A percentile compares a stretch with the other conserved stretches of the same genome.
phyloP scores from a whole-genome alignment of 202 grass and related monocot genomes.

The Panicum hallii region DNA sequence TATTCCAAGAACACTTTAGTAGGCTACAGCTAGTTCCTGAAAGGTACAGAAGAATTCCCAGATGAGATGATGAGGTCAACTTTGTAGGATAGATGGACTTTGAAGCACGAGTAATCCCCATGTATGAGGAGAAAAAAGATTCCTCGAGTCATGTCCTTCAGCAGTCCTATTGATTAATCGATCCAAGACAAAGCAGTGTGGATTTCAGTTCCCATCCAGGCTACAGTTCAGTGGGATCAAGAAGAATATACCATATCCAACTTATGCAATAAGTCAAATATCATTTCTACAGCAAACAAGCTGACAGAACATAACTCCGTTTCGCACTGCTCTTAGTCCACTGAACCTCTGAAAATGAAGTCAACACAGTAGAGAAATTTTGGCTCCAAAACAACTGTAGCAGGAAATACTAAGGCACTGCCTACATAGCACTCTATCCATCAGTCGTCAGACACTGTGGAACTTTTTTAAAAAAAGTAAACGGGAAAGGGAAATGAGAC shows the following conservation, averaged over 20 bases:
- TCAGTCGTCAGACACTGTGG: not conserved
- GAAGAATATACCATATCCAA: not conserved
- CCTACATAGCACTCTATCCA: not conserved
- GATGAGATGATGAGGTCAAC: not conserved
- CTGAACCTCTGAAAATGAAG: not conserved
- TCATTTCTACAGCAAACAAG: not conserved
- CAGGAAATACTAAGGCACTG: not conserved
- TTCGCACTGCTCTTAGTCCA: slow-evolving; percentile 9
- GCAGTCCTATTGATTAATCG: not conserved
- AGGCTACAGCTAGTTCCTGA: not conserved
- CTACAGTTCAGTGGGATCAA: not conserved
- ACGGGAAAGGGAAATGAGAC: not conserved
- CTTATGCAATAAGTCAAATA: not conserved
- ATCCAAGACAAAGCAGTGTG: not conserved
- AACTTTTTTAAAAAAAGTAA: not conserved
- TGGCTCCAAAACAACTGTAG: not conserved
- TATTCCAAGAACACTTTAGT: not conserved
- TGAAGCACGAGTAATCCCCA: not conserved
- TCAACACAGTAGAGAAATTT: slow-evolving; percentile 9
- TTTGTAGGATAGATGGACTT: not conserved
- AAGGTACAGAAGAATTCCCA: not conserved
- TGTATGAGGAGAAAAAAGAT: not conserved
- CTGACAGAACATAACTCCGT: not conserved
- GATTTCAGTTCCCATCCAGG: not conserved
- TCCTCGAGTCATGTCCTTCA: not conserved